These are phyloP conservation scores for Cocos nucifera DNA, from an alignment of 176 grass and related monocot genomes.

Conservation along the genomic window DNA sequence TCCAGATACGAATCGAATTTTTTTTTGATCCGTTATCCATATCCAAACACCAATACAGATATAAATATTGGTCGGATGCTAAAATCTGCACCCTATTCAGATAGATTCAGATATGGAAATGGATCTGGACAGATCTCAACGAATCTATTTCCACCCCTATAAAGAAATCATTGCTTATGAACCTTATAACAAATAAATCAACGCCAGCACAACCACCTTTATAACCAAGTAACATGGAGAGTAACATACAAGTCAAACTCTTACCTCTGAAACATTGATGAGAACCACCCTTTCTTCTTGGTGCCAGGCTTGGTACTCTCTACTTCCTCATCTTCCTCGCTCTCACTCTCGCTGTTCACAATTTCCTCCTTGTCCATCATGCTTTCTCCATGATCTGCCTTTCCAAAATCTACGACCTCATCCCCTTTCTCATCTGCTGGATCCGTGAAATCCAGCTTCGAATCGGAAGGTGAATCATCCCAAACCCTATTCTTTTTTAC, in stretches of 20 bases:
- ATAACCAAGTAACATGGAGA: not conserved
- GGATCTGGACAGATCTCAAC: too few species aligned
- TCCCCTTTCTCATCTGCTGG: constrained; percentile 75
- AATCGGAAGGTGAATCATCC: constrained; percentile 48
- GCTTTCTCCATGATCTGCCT: constrained; percentile 46
- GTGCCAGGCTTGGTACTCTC: constrained; percentile 24
- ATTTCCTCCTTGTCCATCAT: constrained; percentile 98
- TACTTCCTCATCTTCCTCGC: constrained; percentile 42
- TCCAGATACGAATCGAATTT: too few species aligned
- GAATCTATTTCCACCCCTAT: too few species aligned
- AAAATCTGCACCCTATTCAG: too few species aligned
- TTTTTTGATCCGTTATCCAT: too few species aligned
- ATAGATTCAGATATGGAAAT: too few species aligned
- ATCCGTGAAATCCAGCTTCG: constrained; percentile 76
- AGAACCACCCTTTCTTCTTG: constrained; percentile 88
- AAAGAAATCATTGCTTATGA: too few species aligned
- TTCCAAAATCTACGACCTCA: constrained; percentile 20
- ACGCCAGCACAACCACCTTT: too few species aligned
- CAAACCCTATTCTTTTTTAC: constrained; percentile 76
- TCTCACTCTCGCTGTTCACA: constrained; percentile 65
- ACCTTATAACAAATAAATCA: too few species aligned
- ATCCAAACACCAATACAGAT: too few species aligned
- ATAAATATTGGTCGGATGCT: too few species aligned
- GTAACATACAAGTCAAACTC: not conserved
- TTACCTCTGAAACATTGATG: constrained; percentile 89